Base-by-base conservation (phyloP, 2,329 filamentous ascomycete species). In the Paracoccidioides lutzii region DNA sequence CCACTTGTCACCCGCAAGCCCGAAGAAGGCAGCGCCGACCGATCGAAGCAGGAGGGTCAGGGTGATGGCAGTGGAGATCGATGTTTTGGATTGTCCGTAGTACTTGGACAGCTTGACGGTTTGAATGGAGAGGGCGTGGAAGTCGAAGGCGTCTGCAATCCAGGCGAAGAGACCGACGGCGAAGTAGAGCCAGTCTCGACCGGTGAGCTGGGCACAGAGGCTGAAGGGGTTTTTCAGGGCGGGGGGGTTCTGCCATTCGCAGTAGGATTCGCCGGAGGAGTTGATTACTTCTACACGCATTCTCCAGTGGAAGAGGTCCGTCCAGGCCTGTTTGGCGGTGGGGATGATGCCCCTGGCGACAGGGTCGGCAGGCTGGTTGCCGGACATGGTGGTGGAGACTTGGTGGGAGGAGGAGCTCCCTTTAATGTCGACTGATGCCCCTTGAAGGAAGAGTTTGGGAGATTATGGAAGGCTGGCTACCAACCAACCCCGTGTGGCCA, bases 131-230 rank as follows among this genome's bases (percentile, higher is more conserved):
- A 83, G 79, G 41, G 80, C 81, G 69, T 83, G 82, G 69, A 83
- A 83, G 62, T 83, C 80, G 57, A 82, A 81, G 0, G 79, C 75
- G 61, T 80, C 77, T 56, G 86, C 87, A 1, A 81, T 86, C 88
- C 88, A 91, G 14, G 86, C 83, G 38, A 78, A 70, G 65, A 90
- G 82, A 3, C 86, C 87, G 9, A 89, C 84, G 43, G 86, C 60
- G 72, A 91, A 83, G 73, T 87, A 90, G 14, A 87, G 65, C 87
- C 87, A 91, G 66, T 86, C 82, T 58, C 76, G 80, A 30, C 74
- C 73, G 3, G 76, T 78, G 14, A 93, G 76, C 69, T 83, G 78
- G 33, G 75, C 76, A 59, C 89, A 75, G 35, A 91, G 76, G 41
- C 76, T 81, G 70, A 91, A 73, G 42, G 88, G 88, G 66, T 91